Conservation (phyloP, 257 asterid genomes). For the Solanum lignicaule region DNA sequence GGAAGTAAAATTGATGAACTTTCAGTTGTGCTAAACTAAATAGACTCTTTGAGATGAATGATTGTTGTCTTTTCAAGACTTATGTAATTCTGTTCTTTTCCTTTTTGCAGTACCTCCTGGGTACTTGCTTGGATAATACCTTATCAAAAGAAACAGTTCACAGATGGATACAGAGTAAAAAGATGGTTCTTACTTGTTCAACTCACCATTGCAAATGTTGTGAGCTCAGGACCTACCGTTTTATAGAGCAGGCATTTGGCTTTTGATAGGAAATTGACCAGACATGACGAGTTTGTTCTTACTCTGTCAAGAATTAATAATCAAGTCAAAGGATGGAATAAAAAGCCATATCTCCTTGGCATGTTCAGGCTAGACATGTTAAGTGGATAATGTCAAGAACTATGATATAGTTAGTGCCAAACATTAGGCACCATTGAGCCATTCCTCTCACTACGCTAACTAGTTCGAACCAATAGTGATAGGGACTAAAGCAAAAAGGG, state of each 20-base stretch:
- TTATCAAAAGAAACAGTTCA: not conserved
- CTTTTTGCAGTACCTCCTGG: not conserved
- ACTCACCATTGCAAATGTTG: not conserved
- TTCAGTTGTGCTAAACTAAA: not conserved
- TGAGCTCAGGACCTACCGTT: not conserved
- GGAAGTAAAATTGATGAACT: not conserved
- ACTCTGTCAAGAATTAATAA: not conserved
- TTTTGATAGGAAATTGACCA: not conserved
- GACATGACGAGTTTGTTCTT: not conserved
- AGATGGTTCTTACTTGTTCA: not conserved
- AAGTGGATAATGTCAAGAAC: not conserved
- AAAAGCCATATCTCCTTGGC: not conserved
- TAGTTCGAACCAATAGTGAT: not conserved
- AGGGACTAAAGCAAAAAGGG: not conserved
- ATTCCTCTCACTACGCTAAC: not conserved
- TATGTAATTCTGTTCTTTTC: not conserved
- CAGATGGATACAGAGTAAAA: not conserved
- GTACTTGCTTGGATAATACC: not conserved
- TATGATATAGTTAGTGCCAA: not conserved
- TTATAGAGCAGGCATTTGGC: not conserved
- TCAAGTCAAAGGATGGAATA: not conserved
- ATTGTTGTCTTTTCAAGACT: not conserved
- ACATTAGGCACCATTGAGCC: not conserved
- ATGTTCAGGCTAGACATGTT: not conserved
- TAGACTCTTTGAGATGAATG: not conserved